These are phyloP conservation scores for Blastobotrys raffinosifermentans DNA, from an alignment of 1,139 yeast genomes.

Conservation along the genomic window DNA sequence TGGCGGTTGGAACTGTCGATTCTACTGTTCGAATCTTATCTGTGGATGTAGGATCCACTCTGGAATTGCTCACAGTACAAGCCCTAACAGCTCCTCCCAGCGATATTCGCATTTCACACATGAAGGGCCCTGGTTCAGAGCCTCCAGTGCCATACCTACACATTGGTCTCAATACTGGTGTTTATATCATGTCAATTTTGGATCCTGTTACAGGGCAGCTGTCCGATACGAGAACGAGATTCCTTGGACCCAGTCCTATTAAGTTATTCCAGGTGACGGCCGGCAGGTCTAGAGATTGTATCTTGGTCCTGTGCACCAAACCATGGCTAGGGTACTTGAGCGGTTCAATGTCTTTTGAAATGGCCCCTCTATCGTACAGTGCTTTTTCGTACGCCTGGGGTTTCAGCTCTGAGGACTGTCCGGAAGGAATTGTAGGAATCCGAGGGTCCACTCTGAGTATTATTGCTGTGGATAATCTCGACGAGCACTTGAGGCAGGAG, in stretches of 20 bases:
- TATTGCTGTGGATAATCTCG: slow-evolving; percentile 51
- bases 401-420: slow-evolving; percentile 61
- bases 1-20: slow-evolving; percentile 69
- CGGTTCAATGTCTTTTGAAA: slow-evolving; percentile 23
- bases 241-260: slow-evolving; percentile 65
- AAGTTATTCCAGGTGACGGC: slow-evolving; percentile 38
- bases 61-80: slow-evolving; percentile 62
- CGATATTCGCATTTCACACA: slow-evolving; percentile 43
- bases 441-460: slow-evolving; percentile 49
- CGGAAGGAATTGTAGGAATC: slow-evolving; percentile 57
- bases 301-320: slow-evolving; percentile 37
- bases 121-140: slow-evolving; percentile 27
- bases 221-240: slow-evolving; percentile 63
- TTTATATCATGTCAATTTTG: slow-evolving; percentile 59
- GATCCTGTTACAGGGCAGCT: slow-evolving; percentile 59
- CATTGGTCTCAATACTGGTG: slow-evolving; percentile 78
- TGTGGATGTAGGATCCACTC: slow-evolving; percentile 53
- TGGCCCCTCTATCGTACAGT: slow-evolving; percentile 31
- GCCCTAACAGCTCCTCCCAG: slow-evolving; percentile 57
- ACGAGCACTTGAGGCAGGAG: slow-evolving; percentile 44
- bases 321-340: slow-evolving; percentile 39
- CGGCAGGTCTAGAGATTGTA: slow-evolving; percentile 13
- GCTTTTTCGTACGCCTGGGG: slow-evolving; percentile 40
- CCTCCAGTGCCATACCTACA: slow-evolving; percentile 42
- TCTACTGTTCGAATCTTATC: slow-evolving; percentile 66